Percentiles rank a stretch among this genome's conserved stretches.
These are phyloP conservation scores for Microsporum ferrugineum DNA, from an alignment of 2,329 filamentous ascomycete species.

Conservation along the genomic window DNA sequence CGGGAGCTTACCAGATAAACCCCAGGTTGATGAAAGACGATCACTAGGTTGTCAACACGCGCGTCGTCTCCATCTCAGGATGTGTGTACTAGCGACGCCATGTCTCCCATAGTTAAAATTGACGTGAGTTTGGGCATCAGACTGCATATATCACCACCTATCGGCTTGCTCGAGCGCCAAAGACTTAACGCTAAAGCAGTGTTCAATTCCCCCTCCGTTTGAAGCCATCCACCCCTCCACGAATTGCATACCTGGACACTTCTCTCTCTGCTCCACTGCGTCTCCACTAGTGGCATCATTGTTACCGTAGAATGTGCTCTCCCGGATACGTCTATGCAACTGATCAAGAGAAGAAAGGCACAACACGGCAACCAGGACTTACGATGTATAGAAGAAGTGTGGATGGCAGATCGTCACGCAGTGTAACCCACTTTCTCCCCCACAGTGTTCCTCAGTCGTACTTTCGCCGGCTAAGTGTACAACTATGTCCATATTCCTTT, in stretches of 20 bases:
- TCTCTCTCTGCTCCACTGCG: conserved; percentile 62
- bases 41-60: conserved; percentile 51
- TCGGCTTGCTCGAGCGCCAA: neutral
- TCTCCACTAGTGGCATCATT: conserved; percentile 40
- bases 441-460: conserved; percentile 58
- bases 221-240: conserved; percentile 16
- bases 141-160: neutral
- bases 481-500: conserved; percentile 7
- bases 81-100: conserved; percentile 90
- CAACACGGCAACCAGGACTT: conserved; percentile 54
- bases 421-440: conserved; percentile 49
- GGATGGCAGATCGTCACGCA: conserved; percentile 43
- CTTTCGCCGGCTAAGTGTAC: conserved; percentile 47
- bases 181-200: conserved; percentile 49
- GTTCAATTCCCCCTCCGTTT: conserved; percentile 73
- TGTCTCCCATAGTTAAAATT: conserved; percentile 43
- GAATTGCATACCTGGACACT: conserved; percentile 49
- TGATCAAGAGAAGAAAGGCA: conserved; percentile 70
- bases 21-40: conserved; percentile 39
- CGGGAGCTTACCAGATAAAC: neutral
- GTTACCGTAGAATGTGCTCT: conserved; percentile 83
- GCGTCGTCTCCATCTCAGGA: conserved; percentile 68
- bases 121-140: conserved; percentile 10
- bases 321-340: conserved; percentile 56
- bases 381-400: conserved; percentile 52